These are phyloP conservation scores for Kluyveromyces marxianus DNA, from an alignment of 1,139 yeast genomes.

Conservation along the genomic window DNA sequence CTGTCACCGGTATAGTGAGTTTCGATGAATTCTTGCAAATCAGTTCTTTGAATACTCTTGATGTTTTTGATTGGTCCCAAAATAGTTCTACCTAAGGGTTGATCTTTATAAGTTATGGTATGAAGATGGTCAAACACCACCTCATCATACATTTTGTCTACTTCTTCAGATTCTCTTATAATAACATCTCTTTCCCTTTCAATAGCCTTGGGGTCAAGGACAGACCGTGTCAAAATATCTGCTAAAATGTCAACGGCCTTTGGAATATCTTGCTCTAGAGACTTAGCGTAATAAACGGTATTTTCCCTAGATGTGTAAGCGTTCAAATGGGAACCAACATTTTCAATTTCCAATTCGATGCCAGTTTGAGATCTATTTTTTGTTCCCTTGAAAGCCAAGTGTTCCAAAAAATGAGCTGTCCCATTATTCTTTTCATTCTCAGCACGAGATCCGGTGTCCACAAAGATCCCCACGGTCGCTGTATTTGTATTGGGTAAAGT, in stretches of 20 bases:
- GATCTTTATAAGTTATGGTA: slow-evolving; percentile 82
- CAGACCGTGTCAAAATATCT: slow-evolving; percentile 83
- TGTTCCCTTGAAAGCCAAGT: slow-evolving; percentile 94
- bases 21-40: slow-evolving; percentile 69
- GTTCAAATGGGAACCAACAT: slow-evolving; percentile 92
- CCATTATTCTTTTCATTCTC: slow-evolving; percentile 81
- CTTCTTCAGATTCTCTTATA: slow-evolving; percentile 94
- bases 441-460: slow-evolving; percentile 97
- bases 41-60: slow-evolving; percentile 65
- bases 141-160: slow-evolving; percentile 96
- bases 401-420: slow-evolving; percentile 95
- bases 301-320: slow-evolving; percentile 97
- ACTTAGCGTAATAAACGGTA: slow-evolving; percentile 92
- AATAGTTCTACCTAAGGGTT: slow-evolving; percentile 95
- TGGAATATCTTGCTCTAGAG: slow-evolving; percentile 73
- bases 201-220: slow-evolving; percentile 73
- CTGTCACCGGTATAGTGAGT: slow-evolving; percentile 92
- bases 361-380: slow-evolving; percentile 70
- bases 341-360: slow-evolving; percentile 88
- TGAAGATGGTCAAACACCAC: slow-evolving; percentile 96
- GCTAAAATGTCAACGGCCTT: slow-evolving; percentile 81
- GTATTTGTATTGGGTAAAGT: slow-evolving; percentile 80
- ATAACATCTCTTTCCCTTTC: slow-evolving; percentile 96
- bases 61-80: slow-evolving; percentile 91
- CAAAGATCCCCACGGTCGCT: slow-evolving; percentile 91